Evolutionary conservation across 441 rosid genomes (phyloP).

Genomic region (Biscutella laevigata): DNA sequence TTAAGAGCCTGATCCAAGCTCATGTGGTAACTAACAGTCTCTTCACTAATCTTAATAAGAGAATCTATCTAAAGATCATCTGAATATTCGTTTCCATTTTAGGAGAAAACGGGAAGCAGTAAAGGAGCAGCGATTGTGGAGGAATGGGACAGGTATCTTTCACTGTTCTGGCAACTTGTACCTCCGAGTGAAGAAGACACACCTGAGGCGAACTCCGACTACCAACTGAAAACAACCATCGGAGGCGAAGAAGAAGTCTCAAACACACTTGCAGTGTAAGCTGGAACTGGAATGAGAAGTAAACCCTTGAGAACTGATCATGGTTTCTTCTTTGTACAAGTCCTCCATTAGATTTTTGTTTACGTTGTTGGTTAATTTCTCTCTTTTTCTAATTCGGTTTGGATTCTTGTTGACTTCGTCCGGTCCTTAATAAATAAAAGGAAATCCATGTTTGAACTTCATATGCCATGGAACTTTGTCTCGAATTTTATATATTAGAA

Average conservation of each 20-base stretch:
- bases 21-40: slow-evolving; percentile 61
- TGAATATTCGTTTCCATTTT: not conserved
- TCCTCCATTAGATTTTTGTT: too few relatives aligned
- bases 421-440: too few relatives aligned
- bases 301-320: not conserved
- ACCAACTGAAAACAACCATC: slow-evolving; percentile 40
- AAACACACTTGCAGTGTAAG: slow-evolving; percentile 15
- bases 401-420: not conserved
- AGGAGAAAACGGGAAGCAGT: slow-evolving; percentile 91
- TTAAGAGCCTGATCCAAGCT: slow-evolving; percentile 78
- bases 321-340: slow-evolving; percentile 16
- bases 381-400: too few relatives aligned
- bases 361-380: too few relatives aligned
- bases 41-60: not conserved
- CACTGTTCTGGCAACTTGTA: slow-evolving; percentile 90
- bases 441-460: too few relatives aligned
- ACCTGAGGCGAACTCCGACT: slow-evolving; percentile 75
- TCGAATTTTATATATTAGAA: too few relatives aligned
- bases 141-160: slow-evolving; percentile 74
- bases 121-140: slow-evolving; percentile 62
- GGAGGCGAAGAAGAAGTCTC: slow-evolving; percentile 34
- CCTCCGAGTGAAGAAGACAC: slow-evolving; percentile 99
- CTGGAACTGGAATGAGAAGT: too few relatives aligned
- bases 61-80: not conserved
- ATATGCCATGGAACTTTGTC: too few relatives aligned